Evolutionary conservation across 2,329 filamentous ascomycete species (phyloP).

Genomic region (Pezizomycotina sp.): DNA sequence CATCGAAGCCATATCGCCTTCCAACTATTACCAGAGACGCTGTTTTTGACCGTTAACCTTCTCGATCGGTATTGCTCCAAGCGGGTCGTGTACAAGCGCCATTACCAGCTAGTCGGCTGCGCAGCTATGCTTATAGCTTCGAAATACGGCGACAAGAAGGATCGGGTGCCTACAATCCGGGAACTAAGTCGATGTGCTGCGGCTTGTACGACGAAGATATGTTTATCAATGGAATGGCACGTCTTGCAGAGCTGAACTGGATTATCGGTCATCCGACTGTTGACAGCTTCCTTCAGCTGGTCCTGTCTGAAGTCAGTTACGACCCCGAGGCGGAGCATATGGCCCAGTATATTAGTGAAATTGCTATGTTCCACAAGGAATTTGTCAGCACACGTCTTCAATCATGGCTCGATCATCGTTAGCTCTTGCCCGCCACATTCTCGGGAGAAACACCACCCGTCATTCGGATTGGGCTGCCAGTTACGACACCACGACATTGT

Average conservation of each 20-base stretch:
- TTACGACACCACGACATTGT: slow-evolving; percentile 40
- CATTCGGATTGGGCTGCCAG: slow-evolving; percentile 28
- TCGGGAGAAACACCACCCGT: slow-evolving; percentile 44
- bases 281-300: slow-evolving; percentile 80
- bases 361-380: slow-evolving; percentile 88
- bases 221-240: slow-evolving; percentile 99
- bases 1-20: slow-evolving; percentile 95
- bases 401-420: slow-evolving; percentile 78
- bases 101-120: slow-evolving; percentile 95
- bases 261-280: slow-evolving; percentile 89
- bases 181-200: slow-evolving; percentile 99
- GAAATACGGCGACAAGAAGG: slow-evolving; percentile 98
- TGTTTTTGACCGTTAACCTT: slow-evolving; percentile 92
- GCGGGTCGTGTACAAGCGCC: slow-evolving; percentile 94
- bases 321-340: slow-evolving; percentile 87
- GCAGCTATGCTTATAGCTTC: slow-evolving; percentile 88
- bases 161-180: slow-evolving; percentile 89
- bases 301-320: slow-evolving; percentile 56
- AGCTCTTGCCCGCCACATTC: slow-evolving; percentile 69
- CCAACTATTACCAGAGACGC: slow-evolving; percentile 78
- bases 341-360: slow-evolving; percentile 85
- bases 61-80: slow-evolving; percentile 96
- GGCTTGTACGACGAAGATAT: slow-evolving; percentile 96
- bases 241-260: slow-evolving; percentile 96
- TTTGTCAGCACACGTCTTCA: slow-evolving; percentile 83